Evolutionary conservation across 2,329 filamentous ascomycete genomes (phyloP).

Genomic region (Claviceps lovelessii): DNA sequence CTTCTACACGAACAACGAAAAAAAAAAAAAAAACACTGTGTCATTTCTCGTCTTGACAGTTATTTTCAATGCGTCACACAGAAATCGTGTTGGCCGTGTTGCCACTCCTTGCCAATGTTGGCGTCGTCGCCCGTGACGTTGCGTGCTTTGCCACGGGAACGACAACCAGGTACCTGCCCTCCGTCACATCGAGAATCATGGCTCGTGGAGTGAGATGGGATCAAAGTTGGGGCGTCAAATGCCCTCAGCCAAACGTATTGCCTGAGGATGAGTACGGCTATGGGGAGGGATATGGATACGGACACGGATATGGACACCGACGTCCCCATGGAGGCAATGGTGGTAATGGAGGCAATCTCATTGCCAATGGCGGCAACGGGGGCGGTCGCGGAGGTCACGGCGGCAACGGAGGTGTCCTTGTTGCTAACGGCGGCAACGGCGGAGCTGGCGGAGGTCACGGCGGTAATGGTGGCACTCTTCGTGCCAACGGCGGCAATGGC

Average conservation of each 20-base stretch:
- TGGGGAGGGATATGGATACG: neutral
- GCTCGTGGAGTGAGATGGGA: neutral
- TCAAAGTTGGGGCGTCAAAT: neutral
- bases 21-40: too few relatives aligned
- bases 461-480: neutral
- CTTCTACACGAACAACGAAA: neutral
- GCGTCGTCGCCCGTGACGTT: neutral
- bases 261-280: neutral
- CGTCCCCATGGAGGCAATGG: neutral
- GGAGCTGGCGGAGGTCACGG: neutral
- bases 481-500: neutral
- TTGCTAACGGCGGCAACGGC: neutral
- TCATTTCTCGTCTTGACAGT: neutral
- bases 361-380: neutral
- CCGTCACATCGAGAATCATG: slow-evolving; percentile 1
- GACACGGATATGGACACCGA: neutral
- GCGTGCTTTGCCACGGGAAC: neutral
- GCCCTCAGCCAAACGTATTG: neutral
- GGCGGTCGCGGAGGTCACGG: neutral
- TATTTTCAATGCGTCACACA: neutral
- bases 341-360: neutral
- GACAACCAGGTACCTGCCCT: neutral
- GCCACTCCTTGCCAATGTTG: neutral
- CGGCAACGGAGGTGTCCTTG: neutral
- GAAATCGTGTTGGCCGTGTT: neutral